Conservation (phyloP, 345 rosid species). For the Moricandia arvensis region DNA sequence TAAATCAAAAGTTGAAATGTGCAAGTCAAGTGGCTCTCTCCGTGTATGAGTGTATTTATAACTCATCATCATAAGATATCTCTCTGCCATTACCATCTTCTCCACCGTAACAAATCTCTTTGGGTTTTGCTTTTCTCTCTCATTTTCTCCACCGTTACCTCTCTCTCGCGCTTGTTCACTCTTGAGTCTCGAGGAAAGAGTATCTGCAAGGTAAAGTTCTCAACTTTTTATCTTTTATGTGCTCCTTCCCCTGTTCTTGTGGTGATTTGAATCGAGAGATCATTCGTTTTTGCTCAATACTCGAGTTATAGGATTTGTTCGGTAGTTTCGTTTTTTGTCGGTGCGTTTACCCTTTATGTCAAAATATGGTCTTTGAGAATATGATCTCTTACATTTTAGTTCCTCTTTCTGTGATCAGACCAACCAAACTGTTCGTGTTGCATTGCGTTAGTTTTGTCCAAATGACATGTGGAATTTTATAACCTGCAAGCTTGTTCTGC, state of each 20-base stretch:
- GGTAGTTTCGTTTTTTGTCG: neutral
- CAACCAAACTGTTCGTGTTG: neutral
- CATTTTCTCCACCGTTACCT: constrained; percentile 3
- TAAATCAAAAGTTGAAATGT: constrained; percentile 27
- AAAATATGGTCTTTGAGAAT: neutral
- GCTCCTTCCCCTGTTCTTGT: neutral
- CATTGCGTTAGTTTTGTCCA: neutral
- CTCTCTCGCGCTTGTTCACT: constrained; percentile 1
- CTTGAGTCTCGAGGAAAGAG: constrained; percentile 10
- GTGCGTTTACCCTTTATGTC: neutral
- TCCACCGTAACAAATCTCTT: constrained; percentile 16
- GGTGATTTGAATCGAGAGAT: neutral
- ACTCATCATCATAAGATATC: neutral
- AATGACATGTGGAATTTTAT: neutral
- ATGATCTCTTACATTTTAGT: neutral
- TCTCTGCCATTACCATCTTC: constrained; percentile 11
- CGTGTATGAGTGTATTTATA: constrained; percentile 10
- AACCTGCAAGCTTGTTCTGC: neutral
- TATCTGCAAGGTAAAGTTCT: constrained; percentile 28
- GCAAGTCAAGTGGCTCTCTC: constrained; percentile 21
- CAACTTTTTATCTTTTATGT: neutral
- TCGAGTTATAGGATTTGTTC: neutral
- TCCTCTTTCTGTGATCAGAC: neutral
- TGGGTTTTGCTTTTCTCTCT: constrained; percentile 22
- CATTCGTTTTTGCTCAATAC: neutral